phyloP scores from a whole-genome alignment of 78 protist species.

The Dictyostelium citrinum region DNA sequence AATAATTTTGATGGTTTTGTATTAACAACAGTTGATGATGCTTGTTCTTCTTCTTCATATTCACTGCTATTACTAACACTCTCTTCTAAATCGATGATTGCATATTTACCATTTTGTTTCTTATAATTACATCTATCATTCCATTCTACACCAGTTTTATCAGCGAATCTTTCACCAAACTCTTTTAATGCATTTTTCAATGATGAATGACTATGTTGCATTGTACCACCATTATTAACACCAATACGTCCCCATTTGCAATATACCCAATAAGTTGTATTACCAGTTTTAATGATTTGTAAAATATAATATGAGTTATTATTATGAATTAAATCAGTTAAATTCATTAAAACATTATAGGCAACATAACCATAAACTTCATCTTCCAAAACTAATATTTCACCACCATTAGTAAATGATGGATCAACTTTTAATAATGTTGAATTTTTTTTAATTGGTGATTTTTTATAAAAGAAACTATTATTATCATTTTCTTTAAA shows the following conservation, averaged over 20 bases:
- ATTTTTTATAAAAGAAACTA: not conserved
- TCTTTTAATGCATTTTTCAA: conserved; percentile 12
- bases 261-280: not conserved
- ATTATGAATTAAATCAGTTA: conserved; percentile 39
- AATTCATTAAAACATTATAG: conserved; percentile 45
- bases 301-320: conserved; percentile 62
- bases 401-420: not conserved
- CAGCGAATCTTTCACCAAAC: conserved; percentile 16
- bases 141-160: conserved; percentile 78
- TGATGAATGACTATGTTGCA: not conserved
- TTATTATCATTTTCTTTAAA: too few relatives aligned
- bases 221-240: conserved; percentile 22
- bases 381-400: not conserved
- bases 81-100: conserved; percentile 67
- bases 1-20: not conserved
- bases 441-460: not conserved
- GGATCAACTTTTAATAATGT: conserved; percentile 2
- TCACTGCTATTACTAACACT: not conserved
- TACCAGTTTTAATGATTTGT: conserved; percentile 30
- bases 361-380: conserved; percentile 12
- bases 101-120: conserved; percentile 63
- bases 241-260: conserved; percentile 76
- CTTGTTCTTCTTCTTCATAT: not conserved
- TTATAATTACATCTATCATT: not conserved
- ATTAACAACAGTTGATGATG: not conserved